Percentiles rank a stretch among this genome's conserved stretches.
phyloP scores from a whole-genome alignment of 1,284 basidiomycete species.

The Cutaneotrichosporon cutaneum region DNA sequence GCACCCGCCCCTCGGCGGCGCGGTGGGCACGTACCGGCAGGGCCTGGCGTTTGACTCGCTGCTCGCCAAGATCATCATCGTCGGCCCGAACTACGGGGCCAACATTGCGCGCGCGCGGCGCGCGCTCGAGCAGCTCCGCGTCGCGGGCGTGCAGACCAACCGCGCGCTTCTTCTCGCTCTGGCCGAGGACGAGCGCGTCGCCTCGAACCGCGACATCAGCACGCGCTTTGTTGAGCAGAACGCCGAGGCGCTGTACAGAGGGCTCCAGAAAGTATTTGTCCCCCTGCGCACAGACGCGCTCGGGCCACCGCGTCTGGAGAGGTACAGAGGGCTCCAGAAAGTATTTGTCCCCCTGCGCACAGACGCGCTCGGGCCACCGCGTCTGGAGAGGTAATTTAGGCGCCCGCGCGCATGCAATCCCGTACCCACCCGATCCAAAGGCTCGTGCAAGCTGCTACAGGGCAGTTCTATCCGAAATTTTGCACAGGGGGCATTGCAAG shows the following conservation, averaged over 20 bases:
- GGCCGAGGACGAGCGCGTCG: slow-evolving; percentile 16
- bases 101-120: slow-evolving; percentile 14
- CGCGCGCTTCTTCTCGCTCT: slow-evolving; percentile 23
- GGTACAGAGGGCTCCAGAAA: too few relatives aligned
- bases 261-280: too few relatives aligned
- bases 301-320: too few relatives aligned
- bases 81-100: slow-evolving; percentile 12
- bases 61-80: slow-evolving; percentile 24
- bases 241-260: slow-evolving; percentile 5
- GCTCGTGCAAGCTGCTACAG: too few relatives aligned
- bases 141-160: slow-evolving; percentile 22
- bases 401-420: too few relatives aligned
- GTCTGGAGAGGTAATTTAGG: too few relatives aligned
- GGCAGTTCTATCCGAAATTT: too few relatives aligned
- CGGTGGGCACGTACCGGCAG: slow-evolving; percentile 16
- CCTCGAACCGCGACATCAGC: slow-evolving; percentile 14
- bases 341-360: too few relatives aligned
- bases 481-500: too few relatives aligned
- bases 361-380: too few relatives aligned
- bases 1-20: slow-evolving; percentile 20
- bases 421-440: too few relatives aligned
- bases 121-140: slow-evolving; percentile 19
- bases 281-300: too few relatives aligned
- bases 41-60: slow-evolving; percentile 25
- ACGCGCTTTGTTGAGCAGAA: slow-evolving; percentile 24